Evolutionary conservation across 108 stramenopile genomes (phyloP), one percentile per base, ranked within the genome.

Genomic region (Cyclostephanos invisitatus): DNA sequence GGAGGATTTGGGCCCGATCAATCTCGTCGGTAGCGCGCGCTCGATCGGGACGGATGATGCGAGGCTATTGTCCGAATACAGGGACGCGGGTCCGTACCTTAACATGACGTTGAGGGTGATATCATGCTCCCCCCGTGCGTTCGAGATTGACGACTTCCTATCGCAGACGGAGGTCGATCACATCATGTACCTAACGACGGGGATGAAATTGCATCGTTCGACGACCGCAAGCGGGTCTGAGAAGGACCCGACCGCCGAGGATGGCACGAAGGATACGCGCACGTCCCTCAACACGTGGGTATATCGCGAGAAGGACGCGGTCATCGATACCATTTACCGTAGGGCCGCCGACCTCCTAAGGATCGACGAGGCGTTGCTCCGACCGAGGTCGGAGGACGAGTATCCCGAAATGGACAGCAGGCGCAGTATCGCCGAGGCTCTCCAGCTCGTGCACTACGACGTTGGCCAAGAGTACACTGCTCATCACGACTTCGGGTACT

Each of bases 371-470:
- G 72, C 85, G 1, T 74, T 91, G 55, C 36, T 95, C 53, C 68
- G 89, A 24, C 42, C 61, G 9, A 84, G 91, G 9, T 78, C 72
- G 0, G 27, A 44, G 14, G 67, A 81, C 3, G 91, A 95, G 64
- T 47, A 67, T n/a, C 84, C 89, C 12, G 67, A 89, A 7, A 12
- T 88, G 7, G 38, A 68, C 5, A 82, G 77, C 2, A 82, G 69
- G 57, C 17, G 63, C 0, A 77, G 84, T 14, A 65, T 91, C 46
- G 86, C 85, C 11, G 97, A 97, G 81, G 67, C 81, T 2, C 61
- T 97, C 21, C 97, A 97, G 73, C 74, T 96, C 51, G 96, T 97
- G 1, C 95, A 94, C 69, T 97, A 97, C 74, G 84, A 68, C 35
- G 35, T 62, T 1, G 74, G 66, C 1, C 93, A 97, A 59, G 89